Evolutionary conservation across 2,329 filamentous ascomycete species (phyloP), one percentile per base, ranked within the genome.

Genomic region (Aspergillus sclerotialis): DNA sequence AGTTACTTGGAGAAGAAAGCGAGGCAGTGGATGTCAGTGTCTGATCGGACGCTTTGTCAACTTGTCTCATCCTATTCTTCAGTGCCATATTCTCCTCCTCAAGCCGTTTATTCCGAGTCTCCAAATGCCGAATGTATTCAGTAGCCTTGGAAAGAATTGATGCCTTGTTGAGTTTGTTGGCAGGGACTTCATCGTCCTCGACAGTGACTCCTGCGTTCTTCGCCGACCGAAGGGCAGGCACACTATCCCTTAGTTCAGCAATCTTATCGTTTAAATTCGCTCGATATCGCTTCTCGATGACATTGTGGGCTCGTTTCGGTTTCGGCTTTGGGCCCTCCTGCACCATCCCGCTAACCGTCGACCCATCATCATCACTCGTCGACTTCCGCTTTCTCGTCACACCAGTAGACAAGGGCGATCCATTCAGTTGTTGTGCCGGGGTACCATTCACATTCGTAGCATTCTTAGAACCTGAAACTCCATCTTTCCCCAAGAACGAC

Each of bases 221-320:
- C 24, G 80, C 79, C 76, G 89, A 86, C 31, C 89, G 79, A 37
- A 96, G 68, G 59, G 85, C 93, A 2, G 90, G 90, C 10, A 96
- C 88, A 53, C 87, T 94, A 59, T 95, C 88, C 49, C 89, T 76
- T 42, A 96, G 68, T 38, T 89, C 88, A 29, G 88, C 84, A 50
- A 96, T 96, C 68, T 96, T 96, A 57, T 95, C 90, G 55, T 96
- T 96, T 37, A 96, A 72, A 54, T 96, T 96, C 35, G 86, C 94
- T 50, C 90, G 81, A 61, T 96, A 96, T 46, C 90, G 73, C 72
- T 95, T 96, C 66, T 96, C 90, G 43, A 96, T 95, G 74, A 96
- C 92, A 62, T 95, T 96, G 64, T 96, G 90, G 2, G 90, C 88
- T 19, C 89, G 93, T 72, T 95, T 95, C 72, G 94, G 95, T 53